Evolutionary conservation across 495 filamentous ascomycete species (phyloP), one percentile per base, ranked within the genome.

Genomic region (Arthonia radiata): DNA sequence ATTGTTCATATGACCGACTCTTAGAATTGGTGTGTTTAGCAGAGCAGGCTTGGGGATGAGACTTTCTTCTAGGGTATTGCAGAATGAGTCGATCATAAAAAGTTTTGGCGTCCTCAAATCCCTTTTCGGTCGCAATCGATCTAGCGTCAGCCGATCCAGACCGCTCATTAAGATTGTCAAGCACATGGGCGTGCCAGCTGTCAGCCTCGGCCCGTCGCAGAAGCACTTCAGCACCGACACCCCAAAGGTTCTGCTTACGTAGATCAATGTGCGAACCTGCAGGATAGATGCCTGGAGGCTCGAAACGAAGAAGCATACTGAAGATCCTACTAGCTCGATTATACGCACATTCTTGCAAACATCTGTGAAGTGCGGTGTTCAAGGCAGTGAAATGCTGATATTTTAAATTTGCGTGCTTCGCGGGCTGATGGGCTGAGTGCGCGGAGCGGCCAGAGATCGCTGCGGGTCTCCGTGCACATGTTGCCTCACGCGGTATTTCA

Each of bases 81-180:
- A 75, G 44, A n/a, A 71, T 62, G 22, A 77, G 48, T 16, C 57
- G 54, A 34, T 73, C 67, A 34, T 71, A 73, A 39, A 72, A 77
- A 5, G 57, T 46, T 31, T 57, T 62, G 5, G 61, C 67, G 25
- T 55, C 47, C 31, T 54, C 51, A 25, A 73, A 57, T 3, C 61
- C 65, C 14, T 57, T 51, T n/a, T n/a, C n/a, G n/a, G n/a, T n/a
- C n/a, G n/a, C n/a, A n/a, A n/a, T n/a, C n/a, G n/a, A n/a, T n/a
- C n/a, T n/a, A n/a, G n/a, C n/a, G 9, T 42, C 39, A 13, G 28
- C 8, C 17, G 26, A 3, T 1, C 13, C 25, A 19, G 18, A 7
- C 15, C 11, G 8, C 9, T 12, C 23, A 11, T 14, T 2, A 4
- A 15, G 10, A 4, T 28, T 14, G 14, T 24, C 16, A 13, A 26